Evolutionary conservation across 352 stramenopile genomes (phyloP), one percentile per base, ranked within the genome.

Genomic region (Pelagophyceae sp.): DNA sequence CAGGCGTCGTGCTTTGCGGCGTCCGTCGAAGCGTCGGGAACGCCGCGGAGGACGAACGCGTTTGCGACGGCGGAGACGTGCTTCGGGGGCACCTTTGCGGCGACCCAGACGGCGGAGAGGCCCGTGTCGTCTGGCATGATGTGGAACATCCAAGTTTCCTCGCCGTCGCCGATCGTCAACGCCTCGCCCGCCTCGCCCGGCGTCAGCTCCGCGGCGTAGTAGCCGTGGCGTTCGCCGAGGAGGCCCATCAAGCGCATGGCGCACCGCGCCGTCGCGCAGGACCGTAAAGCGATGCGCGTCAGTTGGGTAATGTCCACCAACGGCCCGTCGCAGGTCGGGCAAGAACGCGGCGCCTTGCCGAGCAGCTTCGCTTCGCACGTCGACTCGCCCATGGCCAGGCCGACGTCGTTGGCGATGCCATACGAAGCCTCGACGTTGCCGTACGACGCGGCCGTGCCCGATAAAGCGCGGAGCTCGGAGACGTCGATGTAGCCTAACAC

Each of bases 141-240:
- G 80, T 97, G 92, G 78, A 97, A 95, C 70, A 97, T 87, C 92
- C 92, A 97, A 40, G 87, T 90, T 75, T 97, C 90, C 32, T 85
- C 85, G 2, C 89, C 84, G 81, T 97, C 92, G 0, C 87, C 92
- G 27, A 96, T 89, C 0, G 87, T 92, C 25, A 96, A 85, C 31
- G 90, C 89, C 80, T 96, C 91, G 25, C 90, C 91, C 0, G 90
- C 88, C 65, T 95, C 88, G 61, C 5, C 3, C 11, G 19, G 19
- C 33, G 61, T 38, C 38, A 86, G 82, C 79, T 95, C 90, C 38
- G 87, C 90, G 51, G 90, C 91, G 76, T 96, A 96, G 84, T 93
- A 97, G 35, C 92, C 92, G 79, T 95, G 88, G 82, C 91, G 58
- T 29, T 92, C 87, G 0, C 87, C 92, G 3, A 97, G 81, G 27